Conservation (phyloP, 345 rosid genomes). For the Melastoma malabathricum region DNA sequence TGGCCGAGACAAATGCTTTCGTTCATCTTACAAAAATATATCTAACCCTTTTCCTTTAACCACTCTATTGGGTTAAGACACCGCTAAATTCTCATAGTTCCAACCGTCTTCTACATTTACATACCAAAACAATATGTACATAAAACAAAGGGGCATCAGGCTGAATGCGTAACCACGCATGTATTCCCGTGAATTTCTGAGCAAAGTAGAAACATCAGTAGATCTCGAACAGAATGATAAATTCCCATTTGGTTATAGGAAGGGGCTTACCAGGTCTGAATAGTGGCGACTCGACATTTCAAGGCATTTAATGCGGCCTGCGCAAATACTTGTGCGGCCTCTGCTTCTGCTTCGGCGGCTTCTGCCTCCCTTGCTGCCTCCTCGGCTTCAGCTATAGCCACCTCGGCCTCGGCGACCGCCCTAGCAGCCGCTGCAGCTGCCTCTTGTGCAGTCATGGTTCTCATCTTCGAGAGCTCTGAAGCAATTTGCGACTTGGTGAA, state of each 20-base stretch:
- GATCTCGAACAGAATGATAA: no score
- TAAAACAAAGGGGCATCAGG: no score
- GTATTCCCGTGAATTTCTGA: no score
- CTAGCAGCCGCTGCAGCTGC: conserved; percentile 92
- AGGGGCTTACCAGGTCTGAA: conserved; percentile 8
- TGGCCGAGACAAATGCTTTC: no score
- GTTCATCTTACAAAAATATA: no score
- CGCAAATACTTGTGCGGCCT: conserved; percentile 75
- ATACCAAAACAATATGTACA: no score
- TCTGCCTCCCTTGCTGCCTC: conserved; percentile 93
- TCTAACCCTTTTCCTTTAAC: no score
- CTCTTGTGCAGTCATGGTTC: conserved; percentile 73
- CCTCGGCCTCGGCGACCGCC: conserved; percentile 94
- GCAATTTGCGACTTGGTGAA: conserved; percentile 44
- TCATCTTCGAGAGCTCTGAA: conserved; percentile 43
- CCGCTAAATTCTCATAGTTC: no score
- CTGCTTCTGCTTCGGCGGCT: conserved; percentile 93
- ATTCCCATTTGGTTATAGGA: background rate
- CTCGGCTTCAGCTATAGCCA: conserved; percentile 90
- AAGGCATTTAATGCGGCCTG: conserved; percentile 28
- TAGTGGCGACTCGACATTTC: conserved; percentile 5
- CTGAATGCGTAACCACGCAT: no score
- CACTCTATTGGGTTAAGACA: no score
- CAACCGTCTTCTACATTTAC: no score
- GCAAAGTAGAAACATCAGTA: no score